These are phyloP conservation scores for Glycine latifolia DNA, from an alignment of 306 rosid genomes.

Conservation along the genomic window DNA sequence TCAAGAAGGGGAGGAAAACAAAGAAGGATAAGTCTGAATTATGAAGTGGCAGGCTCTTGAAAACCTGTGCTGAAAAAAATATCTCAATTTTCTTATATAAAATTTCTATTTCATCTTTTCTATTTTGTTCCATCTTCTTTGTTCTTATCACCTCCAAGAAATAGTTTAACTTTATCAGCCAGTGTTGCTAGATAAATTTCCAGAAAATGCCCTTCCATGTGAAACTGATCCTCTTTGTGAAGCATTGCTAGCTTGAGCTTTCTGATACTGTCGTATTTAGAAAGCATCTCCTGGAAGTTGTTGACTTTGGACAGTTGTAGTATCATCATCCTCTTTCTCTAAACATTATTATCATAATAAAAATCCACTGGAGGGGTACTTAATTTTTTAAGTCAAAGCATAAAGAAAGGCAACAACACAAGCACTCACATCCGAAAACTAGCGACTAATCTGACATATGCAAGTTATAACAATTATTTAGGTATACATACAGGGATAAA, in stretches of 20 bases:
- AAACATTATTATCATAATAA: slow-evolving; percentile 10
- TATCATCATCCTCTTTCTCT: slow-evolving; percentile 91
- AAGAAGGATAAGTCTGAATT: no score
- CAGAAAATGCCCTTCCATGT: slow-evolving; percentile 91
- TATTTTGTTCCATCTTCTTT: no score
- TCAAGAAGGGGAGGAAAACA: no score
- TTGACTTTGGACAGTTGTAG: slow-evolving; percentile 80
- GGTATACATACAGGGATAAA: neutral
- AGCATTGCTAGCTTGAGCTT: slow-evolving; percentile 70
- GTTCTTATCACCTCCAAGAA: no score
- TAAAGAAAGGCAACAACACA: slow-evolving; percentile 12
- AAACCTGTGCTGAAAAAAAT: no score
- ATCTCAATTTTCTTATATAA: no score
- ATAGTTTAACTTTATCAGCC: slow-evolving; percentile 65
- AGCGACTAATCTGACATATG: neutral
- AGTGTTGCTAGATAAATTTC: slow-evolving; percentile 91
- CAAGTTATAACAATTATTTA: neutral
- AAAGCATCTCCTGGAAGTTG: slow-evolving; percentile 89
- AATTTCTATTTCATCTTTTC: no score
- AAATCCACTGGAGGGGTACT: neutral
- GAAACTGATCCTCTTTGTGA: slow-evolving; percentile 94
- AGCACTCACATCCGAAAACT: neutral
- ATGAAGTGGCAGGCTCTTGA: no score
- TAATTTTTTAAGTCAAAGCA: neutral
- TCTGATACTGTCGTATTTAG: slow-evolving; percentile 84